These are phyloP conservation scores for Sugiyamaella japonica DNA, from an alignment of 1,139 yeast genomes.

Conservation along the genomic window DNA sequence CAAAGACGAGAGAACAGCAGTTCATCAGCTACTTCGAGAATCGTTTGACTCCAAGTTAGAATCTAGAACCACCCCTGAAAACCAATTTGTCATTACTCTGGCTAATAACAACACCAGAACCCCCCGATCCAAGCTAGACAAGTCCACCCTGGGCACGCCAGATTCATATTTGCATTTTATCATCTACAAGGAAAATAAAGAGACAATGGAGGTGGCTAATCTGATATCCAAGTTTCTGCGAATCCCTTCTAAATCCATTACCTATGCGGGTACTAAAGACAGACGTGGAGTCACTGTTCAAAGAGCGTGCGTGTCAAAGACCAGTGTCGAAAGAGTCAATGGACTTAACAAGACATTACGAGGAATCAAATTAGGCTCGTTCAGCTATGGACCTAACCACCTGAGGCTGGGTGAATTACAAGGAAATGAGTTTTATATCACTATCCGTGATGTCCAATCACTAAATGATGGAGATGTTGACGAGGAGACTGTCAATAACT, in stretches of 20 bases:
- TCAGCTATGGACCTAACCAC: constrained; percentile 61
- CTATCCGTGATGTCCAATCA: constrained; percentile 66
- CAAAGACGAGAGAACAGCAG: constrained; percentile 67
- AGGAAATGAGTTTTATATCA: constrained; percentile 87
- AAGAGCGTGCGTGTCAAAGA: constrained; percentile 66
- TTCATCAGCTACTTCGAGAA: constrained; percentile 74
- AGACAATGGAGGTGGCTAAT: constrained; percentile 93
- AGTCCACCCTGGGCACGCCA: constrained; percentile 54
- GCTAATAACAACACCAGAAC: constrained; percentile 25
- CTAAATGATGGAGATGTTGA: constrained; percentile 27
- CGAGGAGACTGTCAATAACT: constrained; percentile 45
- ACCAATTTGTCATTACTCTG: constrained; percentile 42
- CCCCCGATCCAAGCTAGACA: constrained; percentile 24
- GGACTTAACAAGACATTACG: constrained; percentile 72
- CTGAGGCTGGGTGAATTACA: constrained; percentile 76
- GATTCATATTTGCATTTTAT: constrained; percentile 74
- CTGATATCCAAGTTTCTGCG: constrained; percentile 70
- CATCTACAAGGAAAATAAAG: constrained; percentile 90
- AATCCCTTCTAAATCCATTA: constrained; percentile 64
- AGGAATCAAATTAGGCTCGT: constrained; percentile 76
- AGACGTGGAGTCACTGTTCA: constrained; percentile 96
- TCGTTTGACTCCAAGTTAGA: constrained; percentile 77
- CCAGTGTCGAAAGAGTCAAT: constrained; percentile 75
- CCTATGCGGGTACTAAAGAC: constrained; percentile 95
- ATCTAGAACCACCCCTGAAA: constrained; percentile 69